Conservation (phyloP, 257 asterid genomes). For the Eucommia ulmoides region DNA sequence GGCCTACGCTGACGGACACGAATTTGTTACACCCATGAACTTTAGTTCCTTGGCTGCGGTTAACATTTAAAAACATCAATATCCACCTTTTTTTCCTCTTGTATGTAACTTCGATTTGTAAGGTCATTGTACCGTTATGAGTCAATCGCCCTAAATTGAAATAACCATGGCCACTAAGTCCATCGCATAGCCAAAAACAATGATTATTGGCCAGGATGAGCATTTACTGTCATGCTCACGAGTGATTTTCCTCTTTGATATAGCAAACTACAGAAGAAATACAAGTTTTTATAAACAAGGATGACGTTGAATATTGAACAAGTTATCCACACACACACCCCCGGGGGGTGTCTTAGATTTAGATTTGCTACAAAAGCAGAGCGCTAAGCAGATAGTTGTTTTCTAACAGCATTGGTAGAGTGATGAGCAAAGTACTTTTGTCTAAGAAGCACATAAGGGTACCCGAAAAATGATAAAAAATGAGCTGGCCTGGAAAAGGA, state of each 20-base stretch:
- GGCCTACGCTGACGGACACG: conserved; percentile 6
- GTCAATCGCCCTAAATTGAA: not conserved
- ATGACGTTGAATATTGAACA: too few relatives aligned
- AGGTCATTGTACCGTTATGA: not conserved
- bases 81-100: not conserved
- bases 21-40: conserved; percentile 18
- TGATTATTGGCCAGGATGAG: not conserved
- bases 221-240: too few relatives aligned
- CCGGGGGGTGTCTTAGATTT: too few relatives aligned
- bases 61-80: conserved; percentile 3
- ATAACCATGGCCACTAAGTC: not conserved
- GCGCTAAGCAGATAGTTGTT: conserved; percentile 42
- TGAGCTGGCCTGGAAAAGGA: conserved; percentile 85
- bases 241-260: too few relatives aligned
- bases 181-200: not conserved
- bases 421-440: conserved; percentile 79
- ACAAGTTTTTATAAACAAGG: too few relatives aligned
- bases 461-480: conserved; percentile 51
- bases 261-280: too few relatives aligned
- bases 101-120: not conserved
- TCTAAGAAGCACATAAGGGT: conserved; percentile 66
- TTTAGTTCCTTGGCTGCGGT: conserved; percentile 13
- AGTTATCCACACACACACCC: too few relatives aligned
- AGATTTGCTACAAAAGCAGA: too few relatives aligned
- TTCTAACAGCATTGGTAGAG: conserved; percentile 55